Percentiles rank a stretch among this genome's conserved stretches.
phyloP scores from a whole-genome alignment of 345 rosid species.

The Lepidium sativum region DNA sequence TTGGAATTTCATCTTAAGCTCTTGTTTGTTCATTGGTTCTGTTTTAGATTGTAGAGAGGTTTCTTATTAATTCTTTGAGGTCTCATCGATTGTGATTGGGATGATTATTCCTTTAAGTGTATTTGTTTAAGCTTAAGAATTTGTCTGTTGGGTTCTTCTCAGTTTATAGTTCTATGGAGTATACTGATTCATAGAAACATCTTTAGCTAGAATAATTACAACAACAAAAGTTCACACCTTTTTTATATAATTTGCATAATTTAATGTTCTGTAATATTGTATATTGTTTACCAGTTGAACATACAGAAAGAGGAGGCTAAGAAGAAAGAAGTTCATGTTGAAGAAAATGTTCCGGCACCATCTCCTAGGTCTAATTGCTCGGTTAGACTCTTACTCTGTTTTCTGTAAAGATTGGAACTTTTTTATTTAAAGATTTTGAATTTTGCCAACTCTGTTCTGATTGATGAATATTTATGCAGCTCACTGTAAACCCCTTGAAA shows the following conservation, averaged over 20 bases:
- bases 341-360: constrained; percentile 84
- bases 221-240: neutral
- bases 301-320: constrained; percentile 88
- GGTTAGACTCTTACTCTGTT: constrained; percentile 29
- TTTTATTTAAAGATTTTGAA: neutral
- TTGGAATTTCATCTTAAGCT: neutral
- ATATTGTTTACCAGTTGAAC: constrained; percentile 40
- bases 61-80: neutral
- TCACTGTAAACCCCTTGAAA: constrained; percentile 68
- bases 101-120: neutral
- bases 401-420: neutral
- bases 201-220: neutral
- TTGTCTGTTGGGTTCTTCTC: neutral
- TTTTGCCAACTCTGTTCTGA: neutral
- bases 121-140: neutral
- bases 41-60: neutral
- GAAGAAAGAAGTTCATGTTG: constrained; percentile 89
- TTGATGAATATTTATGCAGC: constrained; percentile 29
- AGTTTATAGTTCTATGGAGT: neutral
- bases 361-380: constrained; percentile 89
- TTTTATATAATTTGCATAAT: neutral
- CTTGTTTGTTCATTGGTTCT: neutral
- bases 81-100: neutral
- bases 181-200: neutral
- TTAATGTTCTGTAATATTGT: neutral